Base-by-base conservation (phyloP, 1,284 basidiomycete genomes). In the Leccinum huronense region DNA sequence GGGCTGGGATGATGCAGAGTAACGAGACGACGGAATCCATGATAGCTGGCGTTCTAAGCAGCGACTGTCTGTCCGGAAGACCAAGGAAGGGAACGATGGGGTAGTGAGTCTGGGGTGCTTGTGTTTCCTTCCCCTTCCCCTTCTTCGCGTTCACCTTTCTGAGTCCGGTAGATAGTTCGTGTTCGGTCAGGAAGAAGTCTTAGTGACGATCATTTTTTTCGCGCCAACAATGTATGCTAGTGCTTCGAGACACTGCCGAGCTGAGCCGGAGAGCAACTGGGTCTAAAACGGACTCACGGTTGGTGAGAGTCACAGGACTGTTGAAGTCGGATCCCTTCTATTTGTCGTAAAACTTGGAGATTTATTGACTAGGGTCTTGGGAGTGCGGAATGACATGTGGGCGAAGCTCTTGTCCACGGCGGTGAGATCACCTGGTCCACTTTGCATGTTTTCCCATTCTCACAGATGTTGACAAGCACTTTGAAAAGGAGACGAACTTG, bases 371-470 rank as follows among this genome's bases (percentile, higher is more conserved):
- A 23, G 76, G n/a, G 81, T 76, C 78, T 91, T 89, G 23, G 86
- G 80, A 68, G 82, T 84, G 40, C 88, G 86, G 67, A 95, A 83
- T 1, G 91, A 91, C 89, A 98, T 89, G 75, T 97, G 94, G 6
- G 94, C 86, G 74, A 97, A 98, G 72, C 94, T 96, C 74, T 90
- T 91, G 78, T 99, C 97, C 19, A 98, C 94, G 1, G 93, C 87
- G 4, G 90, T 88, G 10, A 97, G 83, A 75, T 98, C 97, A 13
- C 92, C 94, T 1, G 95, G 93, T 16, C 97, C 97, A 71, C 98
- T 97, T 76, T 98, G 94, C 5, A 99, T 2, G 96, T 97, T 75
- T 92, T 94, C 2, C 87, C 82, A 75, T 99, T 99, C 79, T 99
- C 95, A 77, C 95, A 98, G 5, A 99, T 83, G 75, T 99, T 97